Base-by-base conservation (phyloP, 2,329 filamentous ascomycete species). In the Bipolaris sorokiniana region DNA sequence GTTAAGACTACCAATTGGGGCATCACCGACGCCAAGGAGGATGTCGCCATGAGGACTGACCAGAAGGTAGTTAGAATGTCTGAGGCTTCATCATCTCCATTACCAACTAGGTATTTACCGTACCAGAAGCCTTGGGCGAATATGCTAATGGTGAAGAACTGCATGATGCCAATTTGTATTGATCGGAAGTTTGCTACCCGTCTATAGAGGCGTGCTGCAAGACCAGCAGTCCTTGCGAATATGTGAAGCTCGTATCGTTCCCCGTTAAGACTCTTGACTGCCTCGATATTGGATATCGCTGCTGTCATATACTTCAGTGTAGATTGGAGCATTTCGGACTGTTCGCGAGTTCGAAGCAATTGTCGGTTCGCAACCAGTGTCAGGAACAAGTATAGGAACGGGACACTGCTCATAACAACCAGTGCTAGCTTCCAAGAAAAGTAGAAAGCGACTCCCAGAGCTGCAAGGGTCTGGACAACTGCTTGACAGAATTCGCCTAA, bases 101-200 rank as follows among this genome's bases (percentile, higher is more conserved):
- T 76, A 9, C 82, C 80, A 9, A 95, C 87, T 1, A 97, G 82
- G 1, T 85, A 79, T 26, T 89, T 84, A 0, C 92, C 93, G 66
- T 93, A 96, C 86, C 91, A 97, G 69, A 98, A 97, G 0, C 92
- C 93, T 55, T 92, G 84, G 0, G 96, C 88, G 64, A 98, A 97
- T 72, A 97, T 87, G 1, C 82, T 82, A 3, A 92, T 84, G 28
- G 89, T 87, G 79, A 92, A 87, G 64, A 96, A 85, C 45, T 89
- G 88, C 49, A 91, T 83, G 46, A 90, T 84, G 0, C 88, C 88
- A 69, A 90, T 87, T 69, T 97, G 92, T 3, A 87, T 72, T 0
- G 90, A 87, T 63, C 87, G 90, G 15, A 86, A 82, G 44, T 85
- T 82, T 0, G 89, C 89, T 70, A 94, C 90, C 15, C 84, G 78